phyloP scores from a whole-genome alignment of 1,284 basidiomycete species.

The Wallemia mellicola region DNA sequence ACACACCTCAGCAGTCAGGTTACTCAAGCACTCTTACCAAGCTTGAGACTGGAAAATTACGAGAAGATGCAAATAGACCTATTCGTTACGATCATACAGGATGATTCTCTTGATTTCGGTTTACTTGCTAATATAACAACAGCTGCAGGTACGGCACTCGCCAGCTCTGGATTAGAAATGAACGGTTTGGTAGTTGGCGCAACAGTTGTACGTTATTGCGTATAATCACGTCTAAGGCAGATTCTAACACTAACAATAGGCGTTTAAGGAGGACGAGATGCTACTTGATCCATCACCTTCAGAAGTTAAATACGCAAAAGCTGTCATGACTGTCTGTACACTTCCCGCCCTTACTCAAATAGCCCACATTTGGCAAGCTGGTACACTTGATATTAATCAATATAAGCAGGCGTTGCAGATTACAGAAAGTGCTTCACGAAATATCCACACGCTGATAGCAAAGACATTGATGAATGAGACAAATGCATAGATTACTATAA shows the following conservation, averaged over 20 bases:
- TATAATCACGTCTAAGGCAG: neutral
- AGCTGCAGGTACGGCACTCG: conserved; percentile 67
- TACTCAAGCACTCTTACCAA: conserved; percentile 55
- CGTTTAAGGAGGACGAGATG: conserved; percentile 16
- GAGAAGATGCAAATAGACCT: conserved; percentile 86
- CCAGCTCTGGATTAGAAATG: conserved; percentile 64
- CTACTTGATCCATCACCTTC: conserved; percentile 48
- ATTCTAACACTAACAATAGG: conserved; percentile 3
- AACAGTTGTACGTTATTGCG: conserved; percentile 20
- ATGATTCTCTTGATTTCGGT: conserved; percentile 55
- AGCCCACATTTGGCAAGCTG: conserved; percentile 51
- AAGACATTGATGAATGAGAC: neutral
- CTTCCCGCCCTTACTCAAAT: conserved; percentile 72
- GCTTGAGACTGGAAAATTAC: conserved; percentile 58
- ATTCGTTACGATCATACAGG: conserved; percentile 67
- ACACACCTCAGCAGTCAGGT: conserved; percentile 49
- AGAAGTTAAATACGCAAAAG: conserved; percentile 27
- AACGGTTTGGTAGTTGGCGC: conserved; percentile 50
- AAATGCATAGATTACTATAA: neutral
- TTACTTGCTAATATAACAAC: conserved; percentile 43
- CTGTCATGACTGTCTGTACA: conserved; percentile 39
- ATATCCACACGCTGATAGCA: neutral
- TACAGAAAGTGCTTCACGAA: neutral
- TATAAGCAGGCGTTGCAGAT: neutral
- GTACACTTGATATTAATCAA: conserved; percentile 12